Evolutionary conservation across 495 filamentous ascomycete genomes (phyloP).

Genomic region (Penicillium herquei): DNA sequence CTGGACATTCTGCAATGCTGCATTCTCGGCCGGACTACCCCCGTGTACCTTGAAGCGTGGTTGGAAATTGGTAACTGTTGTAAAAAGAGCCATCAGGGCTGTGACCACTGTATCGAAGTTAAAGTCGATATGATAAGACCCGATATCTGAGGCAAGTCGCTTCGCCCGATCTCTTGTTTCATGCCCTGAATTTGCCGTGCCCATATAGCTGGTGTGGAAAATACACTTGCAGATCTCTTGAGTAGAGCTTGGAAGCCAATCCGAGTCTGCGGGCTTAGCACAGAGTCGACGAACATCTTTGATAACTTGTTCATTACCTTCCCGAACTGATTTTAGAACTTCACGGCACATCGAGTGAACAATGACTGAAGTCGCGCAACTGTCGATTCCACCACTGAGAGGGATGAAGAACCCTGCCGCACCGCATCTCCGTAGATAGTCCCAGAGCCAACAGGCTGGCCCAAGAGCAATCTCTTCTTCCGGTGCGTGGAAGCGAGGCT

Average conservation of each 20-base stretch:
- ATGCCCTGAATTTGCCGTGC: conserved; percentile 65
- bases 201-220: conserved; percentile 80
- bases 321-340: conserved; percentile 62
- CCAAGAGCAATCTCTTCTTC: conserved; percentile 77
- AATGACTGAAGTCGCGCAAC: conserved; percentile 60
- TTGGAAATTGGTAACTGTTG: conserved; percentile 50
- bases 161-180: conserved; percentile 74
- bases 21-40: conserved; percentile 57
- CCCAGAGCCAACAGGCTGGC: conserved; percentile 78
- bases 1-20: conserved; percentile 81
- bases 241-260: conserved; percentile 52
- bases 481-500: conserved; percentile 55
- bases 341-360: conserved; percentile 78
- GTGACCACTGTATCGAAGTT: conserved; percentile 70
- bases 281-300: conserved; percentile 64
- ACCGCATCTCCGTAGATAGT: conserved; percentile 69
- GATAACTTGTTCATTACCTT: conserved; percentile 68
- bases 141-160: conserved; percentile 66
- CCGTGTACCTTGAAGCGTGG: conserved; percentile 71
- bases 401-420: conserved; percentile 59
- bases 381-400: conserved; percentile 71
- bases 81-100: conserved; percentile 54
- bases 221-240: conserved; percentile 64
- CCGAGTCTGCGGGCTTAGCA: conserved; percentile 48
- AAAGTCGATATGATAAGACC: conserved; percentile 70